phyloP scores from a whole-genome alignment of 1,284 basidiomycete genomes.

The Ustilago curta region DNA sequence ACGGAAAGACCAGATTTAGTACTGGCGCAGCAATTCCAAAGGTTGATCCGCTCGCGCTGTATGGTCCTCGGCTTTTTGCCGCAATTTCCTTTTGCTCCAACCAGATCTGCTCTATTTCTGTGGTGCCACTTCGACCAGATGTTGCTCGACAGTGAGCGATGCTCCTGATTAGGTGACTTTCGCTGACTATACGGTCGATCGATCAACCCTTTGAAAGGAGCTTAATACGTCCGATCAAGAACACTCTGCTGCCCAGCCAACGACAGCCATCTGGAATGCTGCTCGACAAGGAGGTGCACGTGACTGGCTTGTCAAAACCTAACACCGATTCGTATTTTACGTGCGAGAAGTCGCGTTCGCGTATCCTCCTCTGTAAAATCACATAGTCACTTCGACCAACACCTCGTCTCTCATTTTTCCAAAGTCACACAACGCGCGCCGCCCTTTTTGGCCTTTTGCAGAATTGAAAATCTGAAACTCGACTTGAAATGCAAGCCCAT shows the following conservation, averaged over 20 bases:
- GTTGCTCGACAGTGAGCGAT: not conserved
- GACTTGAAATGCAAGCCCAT: not conserved
- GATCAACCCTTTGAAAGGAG: not conserved
- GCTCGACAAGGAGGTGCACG: constrained; percentile 1
- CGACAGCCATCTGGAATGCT: not conserved
- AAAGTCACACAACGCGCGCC: constrained; percentile 30
- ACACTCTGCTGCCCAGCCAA: no score
- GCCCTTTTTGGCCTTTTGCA: not conserved
- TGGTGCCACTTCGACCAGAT: not conserved
- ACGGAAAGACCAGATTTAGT: not conserved
- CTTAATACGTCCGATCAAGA: not conserved
- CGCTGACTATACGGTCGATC: no score
- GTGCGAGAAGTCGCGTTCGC: constrained; percentile 22
- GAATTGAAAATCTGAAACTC: not conserved
- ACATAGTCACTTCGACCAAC: constrained; percentile 21
- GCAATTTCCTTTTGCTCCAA: constrained; percentile 5
- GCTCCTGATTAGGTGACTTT: no score
- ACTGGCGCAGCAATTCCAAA: not conserved
- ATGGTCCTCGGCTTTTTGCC: constrained; percentile 10
- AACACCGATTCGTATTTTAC: constrained; percentile 3
- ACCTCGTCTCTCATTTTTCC: constrained; percentile 6
- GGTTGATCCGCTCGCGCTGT: constrained; percentile 1
- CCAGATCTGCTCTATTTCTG: not conserved
- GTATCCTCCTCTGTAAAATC: constrained; percentile 21
- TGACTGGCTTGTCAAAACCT: not conserved